Evolutionary conservation across 2,329 filamentous ascomycete genomes (phyloP), one percentile per base, ranked within the genome.

Genomic region (Pseudopyrenochaeta lycopersici): DNA sequence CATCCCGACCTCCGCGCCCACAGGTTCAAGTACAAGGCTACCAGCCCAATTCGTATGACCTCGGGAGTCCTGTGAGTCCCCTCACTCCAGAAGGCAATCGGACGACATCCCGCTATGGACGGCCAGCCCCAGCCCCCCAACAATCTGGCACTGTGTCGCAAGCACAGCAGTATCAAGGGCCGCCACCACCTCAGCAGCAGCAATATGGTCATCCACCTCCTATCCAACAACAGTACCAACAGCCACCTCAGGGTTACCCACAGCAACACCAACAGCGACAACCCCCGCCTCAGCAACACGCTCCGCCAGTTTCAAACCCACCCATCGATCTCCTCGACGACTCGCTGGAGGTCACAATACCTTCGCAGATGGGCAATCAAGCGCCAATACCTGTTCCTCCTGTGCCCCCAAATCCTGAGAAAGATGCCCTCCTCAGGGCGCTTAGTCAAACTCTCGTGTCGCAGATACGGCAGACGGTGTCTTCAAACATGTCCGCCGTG

Each of bases 401-500:
- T 0, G 92, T 97, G 29, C 94, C 95, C 0, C 93, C 92, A 0
- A 99, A 99, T 68, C 95, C 95, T 0, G 92, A 98, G 76, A 97
- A 97, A 73, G 92, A 98, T 74, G 89, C 90, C 17, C 85, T 98
- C 14, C 83, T 97, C 2, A 84, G 85, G 47, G 90, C 92, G 39
- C 84, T 98, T 27, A 92, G 89, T 31, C 81, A 84, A 50, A 85
- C 88, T 0, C 80, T 98, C 2, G 82, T 87, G 49, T 79, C 85
- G 33, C 88, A 90, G 58, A 87, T 93, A 14, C 86, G 88, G 56
- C 84, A 84, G 42, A 88, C 87, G 47, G 84, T 90, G 41, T 77
- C 84, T 21, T 90, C 95, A 68, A 93, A 93, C 63, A 83, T 86
- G 15, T 83, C 89, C 12, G 91, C 90, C 17, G 82, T 97, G 30